phyloP scores from a whole-genome alignment of 176 grass and related monocot genomes.

The Triticum timopheevii region DNA sequence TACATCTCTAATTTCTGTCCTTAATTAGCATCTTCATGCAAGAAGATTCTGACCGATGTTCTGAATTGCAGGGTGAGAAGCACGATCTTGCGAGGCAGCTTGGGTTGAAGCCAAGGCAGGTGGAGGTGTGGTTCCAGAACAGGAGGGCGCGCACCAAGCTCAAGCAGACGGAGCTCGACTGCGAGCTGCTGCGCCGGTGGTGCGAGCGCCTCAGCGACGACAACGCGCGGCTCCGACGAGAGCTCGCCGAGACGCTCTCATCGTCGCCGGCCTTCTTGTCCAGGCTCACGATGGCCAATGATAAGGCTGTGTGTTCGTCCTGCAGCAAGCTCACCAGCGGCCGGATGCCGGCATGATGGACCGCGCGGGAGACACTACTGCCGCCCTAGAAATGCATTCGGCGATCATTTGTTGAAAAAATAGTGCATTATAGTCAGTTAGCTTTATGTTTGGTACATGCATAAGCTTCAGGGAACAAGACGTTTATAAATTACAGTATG shows the following conservation, averaged over 20 bases:
- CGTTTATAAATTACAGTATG: too few species aligned
- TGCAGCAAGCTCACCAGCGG: not conserved
- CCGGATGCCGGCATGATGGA: not conserved
- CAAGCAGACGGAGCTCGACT: conserved; percentile 62
- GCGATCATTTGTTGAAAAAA: not conserved
- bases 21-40: too few species aligned
- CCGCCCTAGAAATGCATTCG: not conserved
- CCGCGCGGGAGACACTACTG: not conserved
- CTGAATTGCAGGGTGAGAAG: conserved; percentile 38
- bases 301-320: not conserved
- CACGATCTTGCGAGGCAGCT: conserved; percentile 35
- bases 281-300: not conserved
- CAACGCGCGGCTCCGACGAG: conserved; percentile 38
- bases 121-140: conserved; percentile 69
- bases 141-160: conserved; percentile 51
- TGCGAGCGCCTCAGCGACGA: conserved; percentile 48
- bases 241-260: conserved; percentile 27
- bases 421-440: not conserved
- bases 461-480: too few species aligned
- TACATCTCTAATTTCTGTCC: not conserved
- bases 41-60: not conserved
- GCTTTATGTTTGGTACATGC: too few species aligned
- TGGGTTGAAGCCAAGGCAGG: conserved; percentile 33
- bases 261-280: not conserved
- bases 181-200: conserved; percentile 51